Evolutionary conservation across 2,329 filamentous ascomycete species (phyloP).

Genomic region (Bipolaris cookei): DNA sequence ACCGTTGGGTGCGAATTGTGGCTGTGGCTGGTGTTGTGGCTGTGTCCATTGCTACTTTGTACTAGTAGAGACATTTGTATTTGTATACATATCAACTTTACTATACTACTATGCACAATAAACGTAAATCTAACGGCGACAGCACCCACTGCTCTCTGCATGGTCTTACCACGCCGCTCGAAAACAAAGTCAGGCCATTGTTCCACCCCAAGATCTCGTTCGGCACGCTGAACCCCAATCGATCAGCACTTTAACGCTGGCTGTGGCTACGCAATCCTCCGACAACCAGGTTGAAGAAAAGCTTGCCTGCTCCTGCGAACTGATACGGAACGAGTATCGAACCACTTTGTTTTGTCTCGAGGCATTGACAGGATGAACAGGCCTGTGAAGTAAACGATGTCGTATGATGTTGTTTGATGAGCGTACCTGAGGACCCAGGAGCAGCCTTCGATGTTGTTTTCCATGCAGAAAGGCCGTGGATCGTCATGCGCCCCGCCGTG

Average conservation of each 20-base stretch:
- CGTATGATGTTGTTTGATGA: conserved; percentile 47
- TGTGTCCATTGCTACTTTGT: no score
- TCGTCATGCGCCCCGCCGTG: conserved; percentile 13
- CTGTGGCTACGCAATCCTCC: conserved; percentile 9
- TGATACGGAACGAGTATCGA: conserved; percentile 40
- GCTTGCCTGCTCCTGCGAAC: conserved; percentile 25
- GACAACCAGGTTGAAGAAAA: conserved; percentile 17
- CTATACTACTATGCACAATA: neutral
- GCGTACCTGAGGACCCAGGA: conserved; percentile 23
- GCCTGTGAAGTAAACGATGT: conserved; percentile 45
- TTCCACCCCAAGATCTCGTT: conserved; percentile 22
- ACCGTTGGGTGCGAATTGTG: neutral
- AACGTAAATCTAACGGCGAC: neutral
- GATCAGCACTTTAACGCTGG: conserved; percentile 1
- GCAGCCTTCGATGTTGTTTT: conserved; percentile 21
- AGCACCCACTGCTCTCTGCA: neutral
- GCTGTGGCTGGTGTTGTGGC: neutral
- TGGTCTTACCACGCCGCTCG: conserved; percentile 12
- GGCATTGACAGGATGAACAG: conserved; percentile 25
- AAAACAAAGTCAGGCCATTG: conserved; percentile 46
- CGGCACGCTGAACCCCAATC: conserved; percentile 7
- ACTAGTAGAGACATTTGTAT: no score
- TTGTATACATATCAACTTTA: no score
- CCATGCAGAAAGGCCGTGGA: conserved; percentile 13
- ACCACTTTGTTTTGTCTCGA: conserved; percentile 43